These are phyloP conservation scores for Acanthamoeba sp. DNA, from an alignment of 208 protist genomes.

Conservation along the genomic window DNA sequence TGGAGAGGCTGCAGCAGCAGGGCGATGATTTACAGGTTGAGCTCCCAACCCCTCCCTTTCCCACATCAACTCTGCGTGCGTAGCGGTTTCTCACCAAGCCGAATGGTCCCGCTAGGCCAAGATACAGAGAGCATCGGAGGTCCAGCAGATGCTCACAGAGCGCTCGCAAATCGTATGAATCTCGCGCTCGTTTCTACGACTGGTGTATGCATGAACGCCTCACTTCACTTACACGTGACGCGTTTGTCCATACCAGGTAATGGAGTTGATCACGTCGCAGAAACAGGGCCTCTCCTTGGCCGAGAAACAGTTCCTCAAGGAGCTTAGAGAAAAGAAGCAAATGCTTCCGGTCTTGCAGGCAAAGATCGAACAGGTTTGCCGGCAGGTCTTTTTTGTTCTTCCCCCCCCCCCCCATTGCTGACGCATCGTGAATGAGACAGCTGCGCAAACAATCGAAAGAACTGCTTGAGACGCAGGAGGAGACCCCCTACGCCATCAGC, in stretches of 20 bases:
- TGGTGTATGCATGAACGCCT: not conserved
- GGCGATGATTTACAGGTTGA: not conserved
- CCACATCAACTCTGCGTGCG: not conserved
- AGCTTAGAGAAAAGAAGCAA: slow-evolving; percentile 57
- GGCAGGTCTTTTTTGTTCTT: no score
- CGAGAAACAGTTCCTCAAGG: slow-evolving; percentile 64
- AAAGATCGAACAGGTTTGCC: slow-evolving; percentile 56
- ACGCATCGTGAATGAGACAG: not conserved
- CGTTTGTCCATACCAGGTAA: not conserved
- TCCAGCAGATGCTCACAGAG: slow-evolving; percentile 3
- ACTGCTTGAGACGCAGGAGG: not conserved
- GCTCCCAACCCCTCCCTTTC: not conserved
- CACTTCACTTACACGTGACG: not conserved
- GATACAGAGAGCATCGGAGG: not conserved
- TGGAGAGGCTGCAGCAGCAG: not conserved
- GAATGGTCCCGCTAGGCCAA: slow-evolving; percentile 16
- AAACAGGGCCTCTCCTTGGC: slow-evolving; percentile 36
- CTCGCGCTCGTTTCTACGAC: not conserved
- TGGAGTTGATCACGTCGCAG: slow-evolving; percentile 57
- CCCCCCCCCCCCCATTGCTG: no score
- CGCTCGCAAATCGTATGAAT: slow-evolving; percentile 19
- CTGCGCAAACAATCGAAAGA: slow-evolving; percentile 21
- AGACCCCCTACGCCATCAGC: slow-evolving; percentile 53
- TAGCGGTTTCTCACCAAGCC: no score
- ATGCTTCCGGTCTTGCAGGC: not conserved